Evolutionary conservation across 2,329 filamentous ascomycete species (phyloP).

Genomic region (Fusarium globosum): DNA sequence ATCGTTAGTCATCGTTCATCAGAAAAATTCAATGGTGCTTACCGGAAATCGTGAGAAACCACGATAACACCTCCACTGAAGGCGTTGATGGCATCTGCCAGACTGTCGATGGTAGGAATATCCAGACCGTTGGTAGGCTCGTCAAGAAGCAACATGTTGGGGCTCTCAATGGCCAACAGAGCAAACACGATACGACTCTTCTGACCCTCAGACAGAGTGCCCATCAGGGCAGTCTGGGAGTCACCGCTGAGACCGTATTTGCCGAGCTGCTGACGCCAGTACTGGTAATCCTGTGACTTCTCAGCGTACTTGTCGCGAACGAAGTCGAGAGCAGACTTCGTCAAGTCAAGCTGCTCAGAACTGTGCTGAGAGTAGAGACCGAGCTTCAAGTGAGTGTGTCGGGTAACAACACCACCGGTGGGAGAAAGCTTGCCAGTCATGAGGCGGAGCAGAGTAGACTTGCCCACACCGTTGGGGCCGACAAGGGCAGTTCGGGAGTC

Average conservation of each 20-base stretch:
- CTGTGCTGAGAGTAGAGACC: constrained; percentile 99
- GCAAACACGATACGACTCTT: constrained; percentile 99
- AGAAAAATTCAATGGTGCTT: constrained; percentile 50
- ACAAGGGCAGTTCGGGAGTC: constrained; percentile 97
- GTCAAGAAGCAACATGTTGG: constrained; percentile 98
- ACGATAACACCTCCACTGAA: constrained; percentile 97
- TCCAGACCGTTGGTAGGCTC: constrained; percentile 99
- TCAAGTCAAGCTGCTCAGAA: constrained; percentile 96
- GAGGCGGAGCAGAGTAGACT: constrained; percentile 93
- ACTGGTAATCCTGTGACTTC: constrained; percentile 97
- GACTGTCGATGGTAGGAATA: constrained; percentile 96
- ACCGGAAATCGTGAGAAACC: constrained; percentile 99
- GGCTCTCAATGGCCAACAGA: constrained; percentile 90
- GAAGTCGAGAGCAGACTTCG: constrained; percentile 97
- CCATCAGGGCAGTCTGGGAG: constrained; percentile 95
- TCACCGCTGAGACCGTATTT: constrained; percentile 94
- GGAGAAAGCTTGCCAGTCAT: constrained; percentile 97
- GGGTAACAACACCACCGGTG: constrained; percentile 81
- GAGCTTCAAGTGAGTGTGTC: constrained; percentile 98
- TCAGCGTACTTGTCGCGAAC: constrained; percentile 93
- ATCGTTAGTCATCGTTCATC: constrained; percentile 26
- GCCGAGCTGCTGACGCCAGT: constrained; percentile 98
- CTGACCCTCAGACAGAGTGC: constrained; percentile 96
- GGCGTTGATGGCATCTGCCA: constrained; percentile 97
- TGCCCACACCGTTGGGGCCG: constrained; percentile 98